These are phyloP conservation scores for Ramaria sp. DNA, from an alignment of 768 basidiomycete species.

Conservation along the genomic window DNA sequence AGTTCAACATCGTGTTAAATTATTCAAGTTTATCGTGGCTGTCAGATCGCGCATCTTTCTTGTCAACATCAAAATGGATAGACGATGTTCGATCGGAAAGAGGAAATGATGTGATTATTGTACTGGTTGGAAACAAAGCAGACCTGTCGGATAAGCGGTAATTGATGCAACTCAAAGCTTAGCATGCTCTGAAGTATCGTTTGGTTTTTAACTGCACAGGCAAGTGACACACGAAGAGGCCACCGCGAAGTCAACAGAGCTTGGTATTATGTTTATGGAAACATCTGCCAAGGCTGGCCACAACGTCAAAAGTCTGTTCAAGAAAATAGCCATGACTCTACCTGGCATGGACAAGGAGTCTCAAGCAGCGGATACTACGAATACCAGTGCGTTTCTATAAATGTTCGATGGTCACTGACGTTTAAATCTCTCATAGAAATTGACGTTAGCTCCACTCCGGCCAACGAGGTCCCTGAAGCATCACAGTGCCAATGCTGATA, in stretches of 20 bases:
- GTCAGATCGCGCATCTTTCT: constrained; percentile 90
- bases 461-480: constrained; percentile 71
- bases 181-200: constrained; percentile 1
- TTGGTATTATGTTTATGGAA: constrained; percentile 98
- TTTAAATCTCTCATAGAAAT: constrained; percentile 49
- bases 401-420: background rate
- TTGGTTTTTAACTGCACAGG: constrained; percentile 30
- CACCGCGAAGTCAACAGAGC: constrained; percentile 78
- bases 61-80: constrained; percentile 98
- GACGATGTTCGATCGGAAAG: constrained; percentile 97
- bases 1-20: constrained; percentile 21
- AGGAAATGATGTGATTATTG: constrained; percentile 96
- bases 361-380: constrained; percentile 37
- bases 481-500: constrained; percentile 74
- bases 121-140: constrained; percentile 97
- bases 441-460: constrained; percentile 70
- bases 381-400: constrained; percentile 29
- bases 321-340: constrained; percentile 97
- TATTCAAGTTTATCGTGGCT: background rate
- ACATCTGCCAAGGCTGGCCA: constrained; percentile 99
- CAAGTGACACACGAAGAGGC: constrained; percentile 99
- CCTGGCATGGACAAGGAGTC: constrained; percentile 89
- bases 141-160: constrained; percentile 98
- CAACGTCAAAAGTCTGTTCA: constrained; percentile 97
- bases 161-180: constrained; percentile 13